Evolutionary conservation across 257 asterid species (phyloP).

Genomic region (Mentha longifolia): DNA sequence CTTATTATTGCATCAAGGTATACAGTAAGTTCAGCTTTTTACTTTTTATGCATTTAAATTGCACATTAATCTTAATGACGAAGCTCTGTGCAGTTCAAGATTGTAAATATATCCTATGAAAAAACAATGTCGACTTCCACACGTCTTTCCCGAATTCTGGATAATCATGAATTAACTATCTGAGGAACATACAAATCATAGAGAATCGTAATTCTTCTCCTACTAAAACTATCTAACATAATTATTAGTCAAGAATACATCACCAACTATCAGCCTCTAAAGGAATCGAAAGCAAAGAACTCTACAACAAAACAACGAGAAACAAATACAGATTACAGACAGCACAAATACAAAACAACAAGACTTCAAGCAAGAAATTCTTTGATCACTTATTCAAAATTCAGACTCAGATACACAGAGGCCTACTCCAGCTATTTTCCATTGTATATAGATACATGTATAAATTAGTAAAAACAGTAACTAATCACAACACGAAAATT

Average conservation of each 20-base stretch:
- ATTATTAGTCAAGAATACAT: background rate
- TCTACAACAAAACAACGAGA: background rate
- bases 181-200: background rate
- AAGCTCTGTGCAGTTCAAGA: background rate
- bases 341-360: slow-evolving; percentile 3
- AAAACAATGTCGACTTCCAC: background rate
- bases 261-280: background rate
- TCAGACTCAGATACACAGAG: slow-evolving; percentile 21
- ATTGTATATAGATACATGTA: slow-evolving; percentile 36
- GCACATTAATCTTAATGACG: background rate
- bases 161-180: background rate
- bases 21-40: background rate
- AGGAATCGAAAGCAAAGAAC: background rate
- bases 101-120: background rate
- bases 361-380: slow-evolving; percentile 23
- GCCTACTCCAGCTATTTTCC: slow-evolving; percentile 9
- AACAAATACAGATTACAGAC: slow-evolving; percentile 26
- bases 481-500: slow-evolving; percentile 32
- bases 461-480: slow-evolving; percentile 30
- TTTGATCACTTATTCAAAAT: slow-evolving; percentile 32
- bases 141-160: background rate
- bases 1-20: slow-evolving; percentile 13
- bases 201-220: background rate
- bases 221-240: background rate
- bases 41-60: background rate